Evolutionary conservation across 2,329 filamentous ascomycete species (phyloP), one percentile per base, ranked within the genome.

Genomic region (Ceratocystis smalleyi): DNA sequence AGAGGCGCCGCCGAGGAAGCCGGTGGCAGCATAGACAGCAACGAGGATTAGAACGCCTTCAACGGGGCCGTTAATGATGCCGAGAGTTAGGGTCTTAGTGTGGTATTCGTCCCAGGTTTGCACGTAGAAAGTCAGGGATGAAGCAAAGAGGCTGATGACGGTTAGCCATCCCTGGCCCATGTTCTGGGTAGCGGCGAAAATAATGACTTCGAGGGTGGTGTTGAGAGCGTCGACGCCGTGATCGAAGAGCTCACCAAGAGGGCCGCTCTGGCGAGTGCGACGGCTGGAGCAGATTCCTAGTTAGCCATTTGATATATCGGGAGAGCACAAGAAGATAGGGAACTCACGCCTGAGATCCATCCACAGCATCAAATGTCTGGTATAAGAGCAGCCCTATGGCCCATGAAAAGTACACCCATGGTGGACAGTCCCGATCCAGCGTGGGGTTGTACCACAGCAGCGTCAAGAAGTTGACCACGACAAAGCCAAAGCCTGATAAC

Each of bases 91-190:
- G 2, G 91, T 94, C 75, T 96, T 91, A 62, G 94, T 99, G 77
- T 97, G 92, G 76, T 97, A 99, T 74, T 97, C 94, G 72, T 99
- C 94, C 94, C 94, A 99, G 43, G 94, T 97, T 74, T 97, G 94
- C 51, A 97, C 87, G 74, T 97, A 97, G 75, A 99, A 99, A n/a
- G 94, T 96, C 70, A 95, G 79, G 66, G 92, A 83, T 5, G 88
- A 86, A 69, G 87, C 89, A 76, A 95, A 96, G 17, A 96, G 81
- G 3, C 82, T 84, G 66, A 90, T 77, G 12, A 96, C 85, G 0
- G 91, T 96, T 75, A 85, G 85, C 92, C 91, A 96, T 67, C 87
- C 84, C 76, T 96, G 90, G 57, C 92, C 92, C 72, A 97, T 83
- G 72, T 96, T 96, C 80, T 96, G 91, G 43, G 88, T 86, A 43